Evolutionary conservation across 352 stramenopile species (phyloP).

Genomic region (Blastocystis sp.): DNA sequence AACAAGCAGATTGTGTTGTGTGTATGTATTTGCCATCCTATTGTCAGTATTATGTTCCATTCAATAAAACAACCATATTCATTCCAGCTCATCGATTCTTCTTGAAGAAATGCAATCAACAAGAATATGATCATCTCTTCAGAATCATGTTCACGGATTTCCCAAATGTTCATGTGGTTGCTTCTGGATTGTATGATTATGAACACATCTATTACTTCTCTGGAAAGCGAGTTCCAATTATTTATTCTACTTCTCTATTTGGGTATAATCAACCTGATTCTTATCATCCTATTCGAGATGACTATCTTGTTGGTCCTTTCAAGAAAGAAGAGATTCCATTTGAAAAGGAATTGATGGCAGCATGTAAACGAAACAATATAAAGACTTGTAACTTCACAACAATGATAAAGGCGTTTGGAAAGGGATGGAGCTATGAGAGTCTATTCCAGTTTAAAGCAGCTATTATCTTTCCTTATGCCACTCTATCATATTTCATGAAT

Average conservation of each 20-base stretch:
- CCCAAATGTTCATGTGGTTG: neutral
- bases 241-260: neutral
- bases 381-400: neutral
- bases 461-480: slow-evolving; percentile 33
- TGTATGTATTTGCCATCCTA: slow-evolving; percentile 18
- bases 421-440: neutral
- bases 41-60: neutral
- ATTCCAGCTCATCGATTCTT: slow-evolving; percentile 12
- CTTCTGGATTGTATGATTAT: neutral
- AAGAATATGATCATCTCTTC: neutral
- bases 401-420: neutral
- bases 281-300: neutral
- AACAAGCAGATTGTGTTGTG: neutral
- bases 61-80: slow-evolving; percentile 44
- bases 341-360: neutral
- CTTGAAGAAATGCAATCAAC: neutral
- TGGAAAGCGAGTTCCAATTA: neutral
- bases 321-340: neutral
- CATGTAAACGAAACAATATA: neutral
- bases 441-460: neutral
- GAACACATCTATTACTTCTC: slow-evolving; percentile 47
- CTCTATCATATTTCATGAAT: slow-evolving; percentile 2
- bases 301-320: neutral
- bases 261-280: neutral
- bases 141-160: neutral